Base-by-base conservation (phyloP, 805 yeast genomes). In the Ogataea chonburiensis region DNA sequence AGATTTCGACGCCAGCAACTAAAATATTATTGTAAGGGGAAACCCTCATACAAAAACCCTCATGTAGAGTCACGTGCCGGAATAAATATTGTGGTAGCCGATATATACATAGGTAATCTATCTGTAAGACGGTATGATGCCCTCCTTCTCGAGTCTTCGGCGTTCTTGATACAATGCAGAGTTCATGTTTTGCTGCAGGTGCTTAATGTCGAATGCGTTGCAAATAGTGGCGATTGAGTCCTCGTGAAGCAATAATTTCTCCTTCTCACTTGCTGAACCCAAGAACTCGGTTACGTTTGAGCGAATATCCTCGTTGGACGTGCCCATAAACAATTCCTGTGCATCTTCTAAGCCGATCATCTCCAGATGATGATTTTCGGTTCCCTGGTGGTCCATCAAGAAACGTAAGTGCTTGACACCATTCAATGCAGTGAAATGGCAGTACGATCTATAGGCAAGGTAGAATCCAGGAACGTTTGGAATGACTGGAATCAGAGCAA, bases 391-490 rank as follows among this genome's bases (percentile, higher is more conserved):
- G 17, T 69, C 67, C n/a, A 79, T 53, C 37, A 89, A 64, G 34
- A 71, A 72, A 21, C 69, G 61, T 42, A 89, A 61, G 54, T 86
- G 93, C 44, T 70, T 66, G 5, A 86, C 83, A 0, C 96, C 96
- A 26, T 75, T 57, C 43, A 72, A 66, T 0, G 96, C 96, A 50
- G 82, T 83, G 55, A 80, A 70, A 57, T 91, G 86, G 56, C 96
- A 86, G 63, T 87, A 89, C 13, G 83, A 70, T 43, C 98, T 69
- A 56, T 83, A 89, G 3, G 83, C 69, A 27, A 89, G 61, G 52
- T 87, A 91, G 53, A 91, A 83, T 0, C 96, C 96, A 0, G 98
- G 98, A 14, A 89, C 75, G 51, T 89, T 89, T 14, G 98, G 98
- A 3, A 88, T 58, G n/a, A 89, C 68, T 0, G 98, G 98, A 0